Conservation (phyloP, 2,329 filamentous ascomycete species). For the Aciculosporium take region DNA sequence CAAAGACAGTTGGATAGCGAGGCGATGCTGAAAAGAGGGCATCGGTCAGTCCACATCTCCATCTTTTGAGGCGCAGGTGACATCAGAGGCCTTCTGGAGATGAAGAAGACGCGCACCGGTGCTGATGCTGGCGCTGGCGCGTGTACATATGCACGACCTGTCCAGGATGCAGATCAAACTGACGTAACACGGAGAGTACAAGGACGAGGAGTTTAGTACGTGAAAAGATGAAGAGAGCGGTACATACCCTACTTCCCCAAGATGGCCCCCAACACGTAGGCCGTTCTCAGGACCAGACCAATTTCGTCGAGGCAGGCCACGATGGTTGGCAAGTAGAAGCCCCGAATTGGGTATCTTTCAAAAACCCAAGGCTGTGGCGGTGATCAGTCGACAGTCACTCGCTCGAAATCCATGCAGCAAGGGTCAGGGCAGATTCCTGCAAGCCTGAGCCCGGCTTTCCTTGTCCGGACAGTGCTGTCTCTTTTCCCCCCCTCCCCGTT, state of each 20-base stretch:
- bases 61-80: background rate
- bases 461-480: background rate
- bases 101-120: too few relatives aligned
- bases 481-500: too few relatives aligned
- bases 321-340: background rate
- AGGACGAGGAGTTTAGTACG: background rate
- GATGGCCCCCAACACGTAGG: background rate
- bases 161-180: background rate
- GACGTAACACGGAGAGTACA: background rate
- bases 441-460: slow-evolving; percentile 1
- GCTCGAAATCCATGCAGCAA: background rate
- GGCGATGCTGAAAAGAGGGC: background rate
- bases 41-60: background rate
- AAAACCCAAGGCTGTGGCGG: background rate
- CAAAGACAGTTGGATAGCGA: background rate
- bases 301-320: background rate
- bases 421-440: background rate
- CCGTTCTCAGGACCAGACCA: background rate
- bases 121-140: too few relatives aligned
- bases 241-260: background rate
- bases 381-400: background rate
- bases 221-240: background rate
- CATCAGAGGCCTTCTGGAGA: background rate
- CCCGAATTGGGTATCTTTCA: background rate
- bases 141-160: background rate